These are phyloP conservation scores for Claviceps spartinae DNA, from an alignment of 2,329 filamentous ascomycete species.

Conservation along the genomic window DNA sequence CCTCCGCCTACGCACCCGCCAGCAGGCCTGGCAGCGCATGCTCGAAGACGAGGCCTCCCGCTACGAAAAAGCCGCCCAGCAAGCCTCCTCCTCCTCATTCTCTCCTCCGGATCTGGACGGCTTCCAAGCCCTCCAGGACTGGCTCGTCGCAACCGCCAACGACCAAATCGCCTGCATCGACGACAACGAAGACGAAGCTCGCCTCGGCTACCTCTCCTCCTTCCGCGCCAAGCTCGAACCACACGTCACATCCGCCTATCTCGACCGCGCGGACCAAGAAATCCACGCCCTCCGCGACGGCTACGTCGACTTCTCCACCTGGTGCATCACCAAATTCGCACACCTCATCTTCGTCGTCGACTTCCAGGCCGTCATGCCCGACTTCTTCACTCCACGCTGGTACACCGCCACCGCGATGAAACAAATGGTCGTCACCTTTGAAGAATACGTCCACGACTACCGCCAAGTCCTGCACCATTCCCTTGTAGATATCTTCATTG, in stretches of 20 bases:
- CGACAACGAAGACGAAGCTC: constrained; percentile 65
- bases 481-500: constrained; percentile 79
- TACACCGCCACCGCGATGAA: constrained; percentile 79
- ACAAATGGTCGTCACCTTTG: constrained; percentile 86
- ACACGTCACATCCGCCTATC: constrained; percentile 67
- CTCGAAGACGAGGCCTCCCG: constrained; percentile 72
- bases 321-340: constrained; percentile 81
- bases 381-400: constrained; percentile 88
- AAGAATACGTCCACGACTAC: constrained; percentile 90
- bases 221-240: constrained; percentile 76
- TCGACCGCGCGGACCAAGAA: constrained; percentile 60
- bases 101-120: constrained; percentile 44
- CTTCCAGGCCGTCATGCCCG: constrained; percentile 67
- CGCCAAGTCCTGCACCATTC: constrained; percentile 71
- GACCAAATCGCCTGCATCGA: constrained; percentile 98
- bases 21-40: constrained; percentile 76
- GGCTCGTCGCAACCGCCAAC: constrained; percentile 92
- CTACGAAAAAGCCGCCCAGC: constrained; percentile 40
- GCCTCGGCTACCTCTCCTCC: constrained; percentile 69
- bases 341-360: constrained; percentile 81
- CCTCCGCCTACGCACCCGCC: constrained; percentile 65
- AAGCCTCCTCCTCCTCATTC: background rate
- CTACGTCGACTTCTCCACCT: constrained; percentile 89
- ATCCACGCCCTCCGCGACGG: constrained; percentile 68
- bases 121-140: constrained; percentile 78